Evolutionary conservation across 2,329 filamentous ascomycete genomes (phyloP).

Genomic region (Zasmidium angulare): DNA sequence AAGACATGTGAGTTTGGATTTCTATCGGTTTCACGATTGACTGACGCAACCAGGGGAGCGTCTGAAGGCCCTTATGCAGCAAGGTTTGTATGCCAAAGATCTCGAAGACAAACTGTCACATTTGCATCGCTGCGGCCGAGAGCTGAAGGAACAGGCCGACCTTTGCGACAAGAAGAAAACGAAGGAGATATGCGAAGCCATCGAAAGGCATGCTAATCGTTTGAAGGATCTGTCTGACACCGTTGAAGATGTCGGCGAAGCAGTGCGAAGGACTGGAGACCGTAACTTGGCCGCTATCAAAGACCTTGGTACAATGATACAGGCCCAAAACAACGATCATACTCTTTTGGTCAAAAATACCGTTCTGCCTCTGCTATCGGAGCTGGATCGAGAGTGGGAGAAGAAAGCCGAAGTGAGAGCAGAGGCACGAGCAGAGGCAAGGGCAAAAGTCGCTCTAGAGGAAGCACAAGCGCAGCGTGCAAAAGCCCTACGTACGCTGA

Average conservation of each 20-base stretch:
- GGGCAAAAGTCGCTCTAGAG: background rate
- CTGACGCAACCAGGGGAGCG: background rate
- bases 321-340: background rate
- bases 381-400: background rate
- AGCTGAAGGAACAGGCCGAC: background rate
- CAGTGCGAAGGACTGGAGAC: background rate
- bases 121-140: background rate
- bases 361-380: background rate
- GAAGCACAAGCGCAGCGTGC: background rate
- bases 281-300: background rate
- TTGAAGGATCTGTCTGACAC: too few relatives aligned
- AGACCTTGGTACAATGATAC: background rate
- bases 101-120: background rate
- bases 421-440: background rate
- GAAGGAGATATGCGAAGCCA: background rate
- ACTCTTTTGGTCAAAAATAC: background rate
- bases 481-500: background rate
- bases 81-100: background rate
- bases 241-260: background rate
- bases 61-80: conserved; percentile 1
- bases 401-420: background rate
- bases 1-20: background rate
- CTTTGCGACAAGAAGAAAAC: background rate
- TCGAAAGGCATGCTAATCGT: too few relatives aligned
- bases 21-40: background rate